These are phyloP conservation scores for Furcasterigmium sp. DNA, from an alignment of 2,329 filamentous ascomycete genomes.

Conservation along the genomic window DNA sequence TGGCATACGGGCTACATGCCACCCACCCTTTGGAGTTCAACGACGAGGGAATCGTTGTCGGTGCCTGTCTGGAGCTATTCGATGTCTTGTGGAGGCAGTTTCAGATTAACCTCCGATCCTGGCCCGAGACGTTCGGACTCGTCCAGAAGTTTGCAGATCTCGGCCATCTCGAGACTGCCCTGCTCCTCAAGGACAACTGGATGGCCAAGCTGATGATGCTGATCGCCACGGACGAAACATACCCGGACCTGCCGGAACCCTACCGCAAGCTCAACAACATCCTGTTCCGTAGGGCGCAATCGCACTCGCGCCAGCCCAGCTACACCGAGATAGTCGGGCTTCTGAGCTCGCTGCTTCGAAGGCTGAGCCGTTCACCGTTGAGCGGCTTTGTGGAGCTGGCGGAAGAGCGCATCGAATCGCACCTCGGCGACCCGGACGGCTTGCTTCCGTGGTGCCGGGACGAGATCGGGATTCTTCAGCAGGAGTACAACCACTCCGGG, in stretches of 20 bases:
- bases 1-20: conserved; percentile 36
- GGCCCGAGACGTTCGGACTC: conserved; percentile 74
- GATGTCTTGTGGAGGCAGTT: conserved; percentile 57
- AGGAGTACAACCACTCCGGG: conserved; percentile 28
- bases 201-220: conserved; percentile 54
- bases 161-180: conserved; percentile 50
- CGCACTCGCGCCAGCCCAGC: conserved; percentile 16
- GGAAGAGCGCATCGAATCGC: conserved; percentile 30
- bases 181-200: conserved; percentile 57
- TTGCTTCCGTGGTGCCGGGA: conserved; percentile 36
- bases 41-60: conserved; percentile 23
- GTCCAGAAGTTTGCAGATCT: conserved; percentile 60
- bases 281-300: background rate
- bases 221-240: conserved; percentile 50
- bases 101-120: conserved; percentile 57
- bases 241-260: conserved; percentile 44
- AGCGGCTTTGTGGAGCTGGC: conserved; percentile 10
- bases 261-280: conserved; percentile 45
- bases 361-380: too few species aligned
- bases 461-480: conserved; percentile 42
- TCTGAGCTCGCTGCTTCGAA: too few species aligned
- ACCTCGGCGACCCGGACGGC: conserved; percentile 20
- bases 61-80: conserved; percentile 41
- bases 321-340: too few species aligned
- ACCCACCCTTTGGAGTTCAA: conserved; percentile 16